Conservation (phyloP, 2,329 filamentous ascomycete genomes). For the Epichloe amarillans region DNA sequence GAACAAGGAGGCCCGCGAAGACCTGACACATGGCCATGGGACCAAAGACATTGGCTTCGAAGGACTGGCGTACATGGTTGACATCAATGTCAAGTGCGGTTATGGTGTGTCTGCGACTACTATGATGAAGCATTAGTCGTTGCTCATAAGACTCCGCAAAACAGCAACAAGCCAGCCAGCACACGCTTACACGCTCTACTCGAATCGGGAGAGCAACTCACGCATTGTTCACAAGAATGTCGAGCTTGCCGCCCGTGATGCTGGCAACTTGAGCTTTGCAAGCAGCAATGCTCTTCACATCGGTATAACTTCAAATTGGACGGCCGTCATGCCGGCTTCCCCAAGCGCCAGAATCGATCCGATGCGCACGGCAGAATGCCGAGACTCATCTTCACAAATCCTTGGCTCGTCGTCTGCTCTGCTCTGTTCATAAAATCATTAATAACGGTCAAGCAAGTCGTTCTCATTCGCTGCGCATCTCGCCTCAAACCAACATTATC, state of each 20-base stretch:
- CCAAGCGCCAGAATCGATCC: no score
- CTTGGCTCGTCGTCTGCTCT: background rate
- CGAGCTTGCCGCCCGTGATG: slow-evolving; percentile 38
- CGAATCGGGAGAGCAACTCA: slow-evolving; percentile 15
- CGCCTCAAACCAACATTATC: no score
- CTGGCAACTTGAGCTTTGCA: slow-evolving; percentile 5
- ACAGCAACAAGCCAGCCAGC: background rate
- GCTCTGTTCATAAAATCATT: background rate
- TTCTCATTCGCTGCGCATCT: no score
- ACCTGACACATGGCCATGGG: slow-evolving; percentile 41
- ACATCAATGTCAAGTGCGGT: slow-evolving; percentile 39
- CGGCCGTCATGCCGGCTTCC: no score
- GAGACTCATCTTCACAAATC: background rate
- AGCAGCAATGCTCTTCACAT: no score
- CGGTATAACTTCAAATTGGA: no score
- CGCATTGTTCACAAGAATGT: slow-evolving; percentile 49
- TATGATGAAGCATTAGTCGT: slow-evolving; percentile 10
- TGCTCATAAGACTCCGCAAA: background rate
- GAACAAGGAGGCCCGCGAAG: slow-evolving; percentile 36
- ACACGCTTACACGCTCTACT: no score
- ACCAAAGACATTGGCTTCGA: slow-evolving; percentile 44
- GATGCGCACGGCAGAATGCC: slow-evolving; percentile 16
- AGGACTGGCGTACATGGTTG: slow-evolving; percentile 38
- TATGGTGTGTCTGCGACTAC: slow-evolving; percentile 37
- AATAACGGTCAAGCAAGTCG: no score